Base-by-base conservation (phyloP, 2,329 filamentous ascomycete species). In the Penicillium sclerotigenum region DNA sequence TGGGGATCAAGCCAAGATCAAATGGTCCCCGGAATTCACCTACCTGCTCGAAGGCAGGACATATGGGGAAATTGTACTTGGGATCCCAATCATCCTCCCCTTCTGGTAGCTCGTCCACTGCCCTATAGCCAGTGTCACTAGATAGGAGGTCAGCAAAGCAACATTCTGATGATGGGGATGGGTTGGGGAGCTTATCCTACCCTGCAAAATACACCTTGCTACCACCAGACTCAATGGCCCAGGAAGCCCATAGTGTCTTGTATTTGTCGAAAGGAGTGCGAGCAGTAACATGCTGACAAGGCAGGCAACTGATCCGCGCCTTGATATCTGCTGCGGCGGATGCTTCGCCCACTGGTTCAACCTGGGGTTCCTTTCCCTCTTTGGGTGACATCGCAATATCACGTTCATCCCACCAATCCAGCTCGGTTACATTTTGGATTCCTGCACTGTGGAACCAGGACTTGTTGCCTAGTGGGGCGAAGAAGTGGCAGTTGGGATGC, bases 381-480 rank as follows among this genome's bases (percentile, higher is more conserved):
- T 67, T 65, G 7, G 74, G 70, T 14, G 82, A 79, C 26, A 96
- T 75, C 0, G 78, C 84, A n/a, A 96, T 73, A 46, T 93, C 86
- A 6, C 85, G 82, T 60, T 90, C 87, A 64, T 96, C 87, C 93
- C 93, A 97, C 93, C 93, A 97, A 75, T 97, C 93, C 67, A 97
- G 73, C 76, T 97, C 92, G 0, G 90, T 95, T 41, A 93, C 87
- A 57, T 91, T 89, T 1, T 82, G 61, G 52, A 96, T 83, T 1
- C 90, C 90, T 26, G 80, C 80, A 4, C 80, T 76, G 45, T 80
- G 78, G 72, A 97, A 96, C 92, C 92, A 97, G 46, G 82, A 78
- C 73, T 89, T 89, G 55, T 96, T 84, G 2, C 91, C 91, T 4
- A 96, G 75, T 0, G 91, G 90, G 22, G 91, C 91, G 61, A 96